Evolutionary conservation across 2,329 filamentous ascomycete genomes (phyloP).

Genomic region (Claviceps africana): DNA sequence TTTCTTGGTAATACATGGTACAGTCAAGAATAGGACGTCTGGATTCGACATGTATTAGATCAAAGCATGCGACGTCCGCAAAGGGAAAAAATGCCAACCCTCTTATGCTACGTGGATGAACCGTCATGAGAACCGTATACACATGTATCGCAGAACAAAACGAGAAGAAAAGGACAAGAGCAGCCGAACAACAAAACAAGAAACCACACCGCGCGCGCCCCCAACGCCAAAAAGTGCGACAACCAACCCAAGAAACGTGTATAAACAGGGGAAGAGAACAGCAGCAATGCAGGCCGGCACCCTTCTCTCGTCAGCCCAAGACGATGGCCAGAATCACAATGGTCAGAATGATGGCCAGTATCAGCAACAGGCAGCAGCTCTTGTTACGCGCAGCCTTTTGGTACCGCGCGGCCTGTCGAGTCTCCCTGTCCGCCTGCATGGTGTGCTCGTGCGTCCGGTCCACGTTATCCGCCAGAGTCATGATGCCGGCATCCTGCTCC

Average conservation of each 20-base stretch:
- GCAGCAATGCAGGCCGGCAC: neutral
- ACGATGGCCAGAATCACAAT: conserved; percentile 82
- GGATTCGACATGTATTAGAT: neutral
- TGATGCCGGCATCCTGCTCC: conserved; percentile 78
- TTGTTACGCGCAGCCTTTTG: conserved; percentile 94
- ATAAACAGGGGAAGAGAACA: neutral
- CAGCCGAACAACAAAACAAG: neutral
- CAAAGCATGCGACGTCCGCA: conserved; percentile 6
- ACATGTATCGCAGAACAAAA: neutral
- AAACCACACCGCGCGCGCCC: conserved; percentile 4
- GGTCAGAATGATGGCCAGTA: conserved; percentile 75
- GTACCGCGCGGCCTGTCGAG: conserved; percentile 74
- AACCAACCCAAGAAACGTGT: neutral
- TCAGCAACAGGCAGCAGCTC: conserved; percentile 80
- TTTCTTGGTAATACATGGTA: neutral
- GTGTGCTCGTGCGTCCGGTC: conserved; percentile 71
- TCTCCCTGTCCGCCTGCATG: conserved; percentile 69
- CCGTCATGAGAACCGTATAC: conserved; percentile 5
- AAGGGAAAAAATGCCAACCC: conserved; percentile 4
- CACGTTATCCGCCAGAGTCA: conserved; percentile 80
- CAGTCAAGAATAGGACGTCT: conserved; percentile 6
- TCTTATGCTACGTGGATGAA: conserved; percentile 4
- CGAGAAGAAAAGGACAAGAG: neutral
- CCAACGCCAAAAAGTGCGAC: conserved; percentile 1
- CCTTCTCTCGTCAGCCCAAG: conserved; percentile 41